Evolutionary conservation across 306 rosid genomes (phyloP), one percentile per base, ranked within the genome.

Genomic region (Erythrophleum fordii): DNA sequence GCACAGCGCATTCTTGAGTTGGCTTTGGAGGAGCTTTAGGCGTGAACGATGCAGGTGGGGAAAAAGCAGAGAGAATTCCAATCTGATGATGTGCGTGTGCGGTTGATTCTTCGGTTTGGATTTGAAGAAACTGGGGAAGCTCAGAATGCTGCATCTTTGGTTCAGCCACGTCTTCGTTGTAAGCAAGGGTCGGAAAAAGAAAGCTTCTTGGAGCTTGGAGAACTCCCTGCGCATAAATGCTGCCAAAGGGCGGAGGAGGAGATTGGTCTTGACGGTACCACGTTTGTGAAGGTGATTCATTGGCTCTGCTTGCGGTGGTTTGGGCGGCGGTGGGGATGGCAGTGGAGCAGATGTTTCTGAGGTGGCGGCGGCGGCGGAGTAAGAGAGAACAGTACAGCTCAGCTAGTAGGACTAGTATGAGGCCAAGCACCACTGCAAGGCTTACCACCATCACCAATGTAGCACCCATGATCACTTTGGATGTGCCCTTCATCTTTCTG

Each of bases 381-480:
- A 95, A 83, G 77, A 95, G 97, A 74, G 99, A 93, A 42, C 99
- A 95, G 84, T 93, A 95, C 87, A 95, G 97, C 85, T 95, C 97
- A 11, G 92, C 96, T 0, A 95, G 88, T 35, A 95, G 91, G 8
- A 93, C 97, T 0, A 95, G 60, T 51, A 95, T 92, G 49, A 95
- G 93, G 45, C 89, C 97, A 6, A 95, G 82, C 22, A 95, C 96
- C 61, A 93, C 66, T 68, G 94, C 98, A 69, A 95, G 98, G 87
- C 78, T 87, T 25, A 90, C 90, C 75, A 93, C 92, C 96, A 92
- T 90, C 26, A 88, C 92, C 69, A 95, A 87, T 56, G 98, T 93
- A 46, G 96, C 97, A 46, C 90, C 98, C 95, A 95, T 85, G 23
- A 93, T 92, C 76, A 90, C 88, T 85, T 92, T 93, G 60, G 99